Evolutionary conservation across 2,329 filamentous ascomycete species (phyloP), one percentile per base, ranked within the genome.

Genomic region (Colletotrichum phormii): DNA sequence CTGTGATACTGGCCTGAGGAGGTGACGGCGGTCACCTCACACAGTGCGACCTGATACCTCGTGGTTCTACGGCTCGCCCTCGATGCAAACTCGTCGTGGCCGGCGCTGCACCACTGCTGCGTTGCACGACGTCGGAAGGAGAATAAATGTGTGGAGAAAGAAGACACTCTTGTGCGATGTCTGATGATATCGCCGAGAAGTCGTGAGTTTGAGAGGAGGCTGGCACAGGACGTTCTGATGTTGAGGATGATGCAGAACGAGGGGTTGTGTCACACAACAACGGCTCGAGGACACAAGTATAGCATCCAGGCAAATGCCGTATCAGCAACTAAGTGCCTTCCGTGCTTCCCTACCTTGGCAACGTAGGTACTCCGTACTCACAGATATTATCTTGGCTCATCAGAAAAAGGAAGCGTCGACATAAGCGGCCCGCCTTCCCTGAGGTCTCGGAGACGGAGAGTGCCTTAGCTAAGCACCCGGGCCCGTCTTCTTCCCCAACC

Each of bases 81-180:
- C 74, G 71, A 74, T 35, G 71, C 67, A 72, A 72, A 70, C 66
- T 72, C 65, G 70, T 72, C 70, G 70, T 72, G 66, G 70, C 60
- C 60, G 46, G 29, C 22, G 70, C 66, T 72, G 54, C 70, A 72
- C 60, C 65, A 70, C 54, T 70, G 60, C 60, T 70, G 33, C 55
- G 70, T 72, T 22, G 35, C 60, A 72, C 70, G 42, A 54, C 70
- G 49, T 72, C 60, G 70, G 70, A 64, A 69, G 65, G 60, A 64
- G 59, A 72, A 57, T 70, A 59, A 46, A 64, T 64, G 46, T 55
- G 64, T 64, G 66, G 66, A 65, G 66, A 64, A 61, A 53, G 26
- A 60, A 53, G 42, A 60, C 18, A 46, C 11, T 12, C 24, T 60
- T 5, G 54, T 69, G 54, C 33, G 22, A 51, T 57, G 49, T n/a